Evolutionary conservation across 2,329 filamentous ascomycete genomes (phyloP).

Genomic region (Gaeumannomyces sp.): DNA sequence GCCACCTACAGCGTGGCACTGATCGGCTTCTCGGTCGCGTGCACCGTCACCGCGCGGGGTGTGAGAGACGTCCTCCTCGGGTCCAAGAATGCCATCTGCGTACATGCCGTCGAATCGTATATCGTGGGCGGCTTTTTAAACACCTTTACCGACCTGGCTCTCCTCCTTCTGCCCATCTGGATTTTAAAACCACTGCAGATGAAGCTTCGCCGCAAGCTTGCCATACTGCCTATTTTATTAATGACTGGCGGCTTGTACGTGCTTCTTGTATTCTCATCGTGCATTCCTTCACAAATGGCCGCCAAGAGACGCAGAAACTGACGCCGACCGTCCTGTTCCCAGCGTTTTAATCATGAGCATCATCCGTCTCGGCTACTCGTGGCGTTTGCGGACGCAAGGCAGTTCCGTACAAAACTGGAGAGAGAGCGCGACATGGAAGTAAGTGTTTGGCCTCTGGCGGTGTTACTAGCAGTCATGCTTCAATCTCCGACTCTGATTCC

Average conservation of each 20-base stretch:
- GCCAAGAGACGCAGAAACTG: neutral
- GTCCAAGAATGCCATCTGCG: too few species aligned
- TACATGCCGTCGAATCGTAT: neutral
- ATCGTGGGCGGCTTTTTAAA: neutral
- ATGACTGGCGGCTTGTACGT: slow-evolving; percentile 6
- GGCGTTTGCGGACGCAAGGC: neutral
- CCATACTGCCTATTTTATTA: neutral
- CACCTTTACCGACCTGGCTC: neutral
- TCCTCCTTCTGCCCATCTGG: neutral
- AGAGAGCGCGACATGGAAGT: too few species aligned
- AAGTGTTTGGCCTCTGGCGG: neutral
- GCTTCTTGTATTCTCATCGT: neutral
- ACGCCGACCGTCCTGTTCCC: neutral
- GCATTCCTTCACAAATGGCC: neutral
- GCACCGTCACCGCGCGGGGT: neutral
- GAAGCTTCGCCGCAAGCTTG: neutral
- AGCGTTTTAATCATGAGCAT: neutral
- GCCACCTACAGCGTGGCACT: neutral
- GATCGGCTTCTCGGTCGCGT: neutral
- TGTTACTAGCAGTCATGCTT: neutral
- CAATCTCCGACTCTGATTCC: neutral
- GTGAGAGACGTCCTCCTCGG: neutral
- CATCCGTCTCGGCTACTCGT: neutral
- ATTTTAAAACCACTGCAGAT: slow-evolving; percentile 1
- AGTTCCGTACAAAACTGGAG: too few species aligned